Evolutionary conservation across 306 rosid species (phyloP).

Genomic region (Hylodesmum podocarpum): DNA sequence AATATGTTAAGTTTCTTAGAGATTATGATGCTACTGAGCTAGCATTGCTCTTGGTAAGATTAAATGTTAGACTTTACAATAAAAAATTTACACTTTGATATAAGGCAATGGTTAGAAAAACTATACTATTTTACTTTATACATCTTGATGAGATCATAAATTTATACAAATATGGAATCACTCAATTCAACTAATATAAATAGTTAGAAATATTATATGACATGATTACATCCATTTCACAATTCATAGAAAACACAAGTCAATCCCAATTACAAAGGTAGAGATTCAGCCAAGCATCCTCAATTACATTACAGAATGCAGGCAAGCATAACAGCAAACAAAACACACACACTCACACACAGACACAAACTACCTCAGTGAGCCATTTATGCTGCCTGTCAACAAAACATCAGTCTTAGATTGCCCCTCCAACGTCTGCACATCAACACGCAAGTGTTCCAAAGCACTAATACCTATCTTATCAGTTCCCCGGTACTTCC

Average conservation of each 20-base stretch:
- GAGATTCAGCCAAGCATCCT: neutral
- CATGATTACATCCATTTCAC: neutral
- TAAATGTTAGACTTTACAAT: neutral
- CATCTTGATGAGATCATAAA: neutral
- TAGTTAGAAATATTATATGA: neutral
- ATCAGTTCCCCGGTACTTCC: conserved; percentile 65
- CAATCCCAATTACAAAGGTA: neutral
- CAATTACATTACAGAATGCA: neutral
- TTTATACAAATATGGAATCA: neutral
- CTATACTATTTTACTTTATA: neutral
- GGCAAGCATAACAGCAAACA: conserved; percentile 14
- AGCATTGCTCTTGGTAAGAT: neutral
- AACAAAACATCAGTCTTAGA: conserved; percentile 52
- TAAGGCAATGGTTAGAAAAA: neutral
- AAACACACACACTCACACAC: neutral
- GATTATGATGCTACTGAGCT: neutral
- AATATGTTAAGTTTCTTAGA: no score
- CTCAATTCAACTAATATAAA: neutral
- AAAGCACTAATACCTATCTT: conserved; percentile 56
- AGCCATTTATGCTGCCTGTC: conserved; percentile 58
- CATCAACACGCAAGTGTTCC: conserved; percentile 55
- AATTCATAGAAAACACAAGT: neutral
- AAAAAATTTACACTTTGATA: neutral
- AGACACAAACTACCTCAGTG: conserved; percentile 54
- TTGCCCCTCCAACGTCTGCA: conserved; percentile 65